These are phyloP conservation scores for Colletotrichum tropicicola DNA, from an alignment of 2,329 filamentous ascomycete species.

Conservation along the genomic window DNA sequence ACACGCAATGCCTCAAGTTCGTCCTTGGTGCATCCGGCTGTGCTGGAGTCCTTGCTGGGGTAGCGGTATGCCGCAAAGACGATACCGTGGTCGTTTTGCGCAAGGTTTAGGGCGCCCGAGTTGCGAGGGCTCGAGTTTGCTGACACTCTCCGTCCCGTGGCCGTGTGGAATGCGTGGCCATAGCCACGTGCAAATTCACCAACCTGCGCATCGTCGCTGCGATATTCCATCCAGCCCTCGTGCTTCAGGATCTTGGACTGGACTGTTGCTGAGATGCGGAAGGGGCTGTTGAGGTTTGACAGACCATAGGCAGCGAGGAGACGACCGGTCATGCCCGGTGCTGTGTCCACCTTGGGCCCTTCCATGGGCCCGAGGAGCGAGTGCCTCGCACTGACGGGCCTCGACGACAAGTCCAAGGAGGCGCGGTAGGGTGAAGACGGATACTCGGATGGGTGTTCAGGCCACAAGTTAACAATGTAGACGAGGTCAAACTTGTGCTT, in stretches of 20 bases:
- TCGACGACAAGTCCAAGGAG: slow-evolving; percentile 27
- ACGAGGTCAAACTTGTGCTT: slow-evolving; percentile 67
- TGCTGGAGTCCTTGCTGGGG: slow-evolving; percentile 48
- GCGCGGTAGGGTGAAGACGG: slow-evolving; percentile 29
- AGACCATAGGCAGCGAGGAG: slow-evolving; percentile 65
- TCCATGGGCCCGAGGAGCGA: slow-evolving; percentile 21
- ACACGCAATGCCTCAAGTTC: slow-evolving; percentile 56
- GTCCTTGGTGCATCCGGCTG: slow-evolving; percentile 44
- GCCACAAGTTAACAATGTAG: slow-evolving; percentile 69
- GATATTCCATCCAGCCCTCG: slow-evolving; percentile 63
- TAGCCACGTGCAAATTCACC: slow-evolving; percentile 62
- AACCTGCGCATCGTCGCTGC: slow-evolving; percentile 48
- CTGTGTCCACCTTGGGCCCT: slow-evolving; percentile 25
- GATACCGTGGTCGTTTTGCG: slow-evolving; percentile 56
- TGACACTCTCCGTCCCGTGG: slow-evolving; percentile 38
- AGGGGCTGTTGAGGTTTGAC: slow-evolving; percentile 58
- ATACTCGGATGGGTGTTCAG: slow-evolving; percentile 38
- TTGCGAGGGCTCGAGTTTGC: slow-evolving; percentile 14
- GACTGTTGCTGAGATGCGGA: slow-evolving; percentile 59
- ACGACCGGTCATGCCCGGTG: slow-evolving; percentile 52
- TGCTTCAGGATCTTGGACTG: slow-evolving; percentile 59
- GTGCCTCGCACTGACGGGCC: slow-evolving; percentile 29
- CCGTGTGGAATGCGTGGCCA: slow-evolving; percentile 61
- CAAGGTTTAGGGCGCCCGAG: slow-evolving; percentile 1
- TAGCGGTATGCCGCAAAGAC: slow-evolving; percentile 66